Percentiles rank a stretch among this genome's conserved stretches.
Conservation (phyloP, 2,329 filamentous ascomycete genomes). For the Cladosporium sp. region DNA sequence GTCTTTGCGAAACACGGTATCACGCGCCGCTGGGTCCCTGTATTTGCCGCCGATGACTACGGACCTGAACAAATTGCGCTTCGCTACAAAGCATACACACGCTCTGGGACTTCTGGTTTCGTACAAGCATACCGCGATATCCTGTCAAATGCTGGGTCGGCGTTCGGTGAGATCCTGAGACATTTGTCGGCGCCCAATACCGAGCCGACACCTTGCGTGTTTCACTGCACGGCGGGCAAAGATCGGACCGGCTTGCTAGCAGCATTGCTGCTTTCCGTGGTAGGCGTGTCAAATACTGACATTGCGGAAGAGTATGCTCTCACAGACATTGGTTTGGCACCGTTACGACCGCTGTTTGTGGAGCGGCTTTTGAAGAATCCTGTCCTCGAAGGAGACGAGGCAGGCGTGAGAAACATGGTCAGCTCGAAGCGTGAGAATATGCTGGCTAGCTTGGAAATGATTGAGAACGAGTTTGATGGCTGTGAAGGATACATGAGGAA, state of each 20-base stretch:
- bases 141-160: slow-evolving; percentile 53
- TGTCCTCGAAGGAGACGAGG: slow-evolving; percentile 49
- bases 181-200: slow-evolving; percentile 52
- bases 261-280: slow-evolving; percentile 64
- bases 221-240: slow-evolving; percentile 77
- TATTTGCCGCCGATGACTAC: slow-evolving; percentile 64
- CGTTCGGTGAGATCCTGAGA: slow-evolving; percentile 60
- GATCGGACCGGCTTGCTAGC: slow-evolving; percentile 72
- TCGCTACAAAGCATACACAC: slow-evolving; percentile 61
- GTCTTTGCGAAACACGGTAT: slow-evolving; percentile 48
- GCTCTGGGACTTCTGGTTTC: slow-evolving; percentile 59
- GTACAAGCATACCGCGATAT: slow-evolving; percentile 65
- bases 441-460: slow-evolving; percentile 52
- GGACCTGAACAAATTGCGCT: slow-evolving; percentile 62
- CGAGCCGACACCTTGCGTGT: slow-evolving; percentile 53
- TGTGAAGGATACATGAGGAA: slow-evolving; percentile 63
- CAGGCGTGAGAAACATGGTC: slow-evolving; percentile 48
- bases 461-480: slow-evolving; percentile 62
- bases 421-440: slow-evolving; percentile 53
- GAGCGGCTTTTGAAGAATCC: slow-evolving; percentile 55
- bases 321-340: slow-evolving; percentile 61
- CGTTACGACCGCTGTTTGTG: slow-evolving; percentile 48
- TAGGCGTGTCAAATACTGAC: slow-evolving; percentile 58
- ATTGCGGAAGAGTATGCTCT: slow-evolving; percentile 70
- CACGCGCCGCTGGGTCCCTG: slow-evolving; percentile 60